Evolutionary conservation across 169 alveolate genomes (phyloP), one percentile per base, ranked within the genome.

Genomic region (Cryptosporidium sp.): DNA sequence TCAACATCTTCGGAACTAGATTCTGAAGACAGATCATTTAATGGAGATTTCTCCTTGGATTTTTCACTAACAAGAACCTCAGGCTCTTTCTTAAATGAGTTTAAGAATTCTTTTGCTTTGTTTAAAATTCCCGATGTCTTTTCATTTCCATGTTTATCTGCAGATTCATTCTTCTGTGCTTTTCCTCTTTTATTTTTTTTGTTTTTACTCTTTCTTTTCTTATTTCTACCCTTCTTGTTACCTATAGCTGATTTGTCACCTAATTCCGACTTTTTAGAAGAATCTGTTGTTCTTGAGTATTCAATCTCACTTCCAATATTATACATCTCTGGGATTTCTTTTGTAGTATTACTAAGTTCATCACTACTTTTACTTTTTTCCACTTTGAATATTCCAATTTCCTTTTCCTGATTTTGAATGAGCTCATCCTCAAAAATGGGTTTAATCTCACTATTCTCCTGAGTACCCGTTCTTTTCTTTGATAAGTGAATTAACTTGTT

Each of bases 351-450:
- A 69, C 35, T 45, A 3, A 8, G 5, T n/a, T 45, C 84, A 4
- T 2, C 26, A 29, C 23, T n/a, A 29, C 61, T 18, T 39, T 29
- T 7, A 14, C 61, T 18, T 39, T 29, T 29, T 9, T 71, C 65
- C 50, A 50, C 23, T 6, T 59, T 73, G 55, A 73, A 73, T 16
- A 73, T 33, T 16, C 86, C 86, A n/a, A 55, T 21, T 26, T 73
- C 55, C 48, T 14, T 52, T 21, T 37, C 23, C 3, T 18, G 16
- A 35, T 73, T 73, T 37, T 35, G 12, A 52, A 59, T 52, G 14
- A 73, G 70, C n/a, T 73, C 86, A n/a, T 73, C 86, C 18, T 73
- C 71, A 16, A 21, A 31, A 10, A 73, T 33, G 7, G 86, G 71
- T 35, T 55, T 35, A n/a, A 73, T 52, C 16, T 39, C 51, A 33